Evolutionary conservation across 1,284 basidiomycete genomes (phyloP).

Genomic region (Tylopilus orsonianus): DNA sequence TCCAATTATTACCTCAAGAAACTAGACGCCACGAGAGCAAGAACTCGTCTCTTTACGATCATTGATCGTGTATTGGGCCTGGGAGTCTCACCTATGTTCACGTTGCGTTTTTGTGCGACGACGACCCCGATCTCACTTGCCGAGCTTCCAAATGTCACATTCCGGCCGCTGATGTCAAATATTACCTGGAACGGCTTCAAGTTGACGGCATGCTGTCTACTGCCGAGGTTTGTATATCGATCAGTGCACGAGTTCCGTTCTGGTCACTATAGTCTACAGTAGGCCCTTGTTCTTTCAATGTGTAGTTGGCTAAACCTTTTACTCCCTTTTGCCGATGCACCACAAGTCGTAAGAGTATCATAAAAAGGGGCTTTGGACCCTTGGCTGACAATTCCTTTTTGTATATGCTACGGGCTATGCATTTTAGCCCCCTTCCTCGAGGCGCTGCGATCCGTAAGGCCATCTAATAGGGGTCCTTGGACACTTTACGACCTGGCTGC

Average conservation of each 20-base stretch:
- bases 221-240: slow-evolving; percentile 3
- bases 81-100: not conserved
- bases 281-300: too few relatives aligned
- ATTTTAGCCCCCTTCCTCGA: slow-evolving; percentile 3
- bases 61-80: not conserved
- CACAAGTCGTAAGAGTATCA: too few relatives aligned
- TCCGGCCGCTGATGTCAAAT: not conserved
- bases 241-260: not conserved
- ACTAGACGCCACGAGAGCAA: not conserved
- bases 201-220: slow-evolving; percentile 15
- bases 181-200: not conserved
- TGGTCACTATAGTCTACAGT: not conserved
- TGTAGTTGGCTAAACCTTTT: too few relatives aligned
- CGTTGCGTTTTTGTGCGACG: slow-evolving; percentile 1
- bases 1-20: slow-evolving; percentile 3
- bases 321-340: too few relatives aligned
- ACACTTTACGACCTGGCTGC: not conserved
- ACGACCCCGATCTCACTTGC: not conserved
- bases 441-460: not conserved
- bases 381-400: too few relatives aligned
- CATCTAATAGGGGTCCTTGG: slow-evolving; percentile 1
- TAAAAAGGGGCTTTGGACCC: too few relatives aligned
- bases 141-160: slow-evolving; percentile 3
- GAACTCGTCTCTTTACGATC: not conserved
- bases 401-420: too few relatives aligned